Conservation (phyloP, 2,329 filamentous ascomycete species). For the Pseudopyricularia cyperi region DNA sequence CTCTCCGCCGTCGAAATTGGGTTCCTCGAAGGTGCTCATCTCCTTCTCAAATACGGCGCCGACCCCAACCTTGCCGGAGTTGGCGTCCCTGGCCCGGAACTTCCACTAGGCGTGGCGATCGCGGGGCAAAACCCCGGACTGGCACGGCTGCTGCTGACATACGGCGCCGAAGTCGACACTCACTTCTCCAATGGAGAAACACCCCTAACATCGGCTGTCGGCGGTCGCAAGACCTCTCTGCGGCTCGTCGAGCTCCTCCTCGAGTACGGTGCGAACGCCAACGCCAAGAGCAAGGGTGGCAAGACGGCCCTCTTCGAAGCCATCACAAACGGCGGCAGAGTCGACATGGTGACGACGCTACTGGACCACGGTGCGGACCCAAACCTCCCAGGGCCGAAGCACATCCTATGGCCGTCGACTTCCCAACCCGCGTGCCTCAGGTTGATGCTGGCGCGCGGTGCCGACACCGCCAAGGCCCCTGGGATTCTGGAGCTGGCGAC, state of each 20-base stretch:
- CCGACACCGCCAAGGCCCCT: constrained; percentile 44
- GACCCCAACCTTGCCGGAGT: constrained; percentile 38
- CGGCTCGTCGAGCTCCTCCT: constrained; percentile 46
- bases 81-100: constrained; percentile 29
- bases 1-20: constrained; percentile 35
- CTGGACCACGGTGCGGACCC: constrained; percentile 48
- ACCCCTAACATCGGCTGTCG: constrained; percentile 45
- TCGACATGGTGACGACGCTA: constrained; percentile 38
- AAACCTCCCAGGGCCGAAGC: constrained; percentile 56
- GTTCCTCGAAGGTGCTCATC: constrained; percentile 41
- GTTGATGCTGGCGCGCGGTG: constrained; percentile 44
- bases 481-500: constrained; percentile 52
- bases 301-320: constrained; percentile 52
- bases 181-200: constrained; percentile 45
- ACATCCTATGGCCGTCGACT: constrained; percentile 53
- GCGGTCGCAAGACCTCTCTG: constrained; percentile 36
- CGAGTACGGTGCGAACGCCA: constrained; percentile 43
- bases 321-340: constrained; percentile 35
- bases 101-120: constrained; percentile 38
- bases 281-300: constrained; percentile 46
- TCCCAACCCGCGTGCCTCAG: constrained; percentile 45
- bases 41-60: constrained; percentile 52
- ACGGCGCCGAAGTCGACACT: constrained; percentile 45
- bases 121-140: constrained; percentile 40
- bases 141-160: constrained; percentile 45